phyloP scores from a whole-genome alignment of 495 filamentous ascomycete species.

The Penicillium salamii region DNA sequence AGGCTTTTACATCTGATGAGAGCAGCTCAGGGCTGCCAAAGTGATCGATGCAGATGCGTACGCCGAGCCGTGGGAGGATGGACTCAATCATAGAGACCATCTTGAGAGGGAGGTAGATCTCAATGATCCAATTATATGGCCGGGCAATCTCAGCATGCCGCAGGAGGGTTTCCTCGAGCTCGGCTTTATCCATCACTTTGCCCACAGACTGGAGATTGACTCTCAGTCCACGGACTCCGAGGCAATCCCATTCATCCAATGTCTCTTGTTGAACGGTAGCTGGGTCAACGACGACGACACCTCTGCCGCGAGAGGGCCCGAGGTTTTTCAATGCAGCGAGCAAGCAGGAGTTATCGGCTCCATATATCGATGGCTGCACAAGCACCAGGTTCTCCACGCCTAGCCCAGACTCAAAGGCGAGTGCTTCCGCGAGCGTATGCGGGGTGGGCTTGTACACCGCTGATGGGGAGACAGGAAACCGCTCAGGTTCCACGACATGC shows the following conservation, averaged over 20 bases:
- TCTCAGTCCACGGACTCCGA: constrained; percentile 51
- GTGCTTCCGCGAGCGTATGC: constrained; percentile 38
- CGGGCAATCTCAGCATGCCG: constrained; percentile 45
- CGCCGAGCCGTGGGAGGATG: constrained; percentile 39
- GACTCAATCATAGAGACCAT: constrained; percentile 39
- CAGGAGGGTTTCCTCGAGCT: constrained; percentile 34
- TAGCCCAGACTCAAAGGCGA: constrained; percentile 37
- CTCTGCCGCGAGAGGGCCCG: constrained; percentile 44
- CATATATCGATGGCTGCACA: constrained; percentile 53
- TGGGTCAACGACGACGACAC: constrained; percentile 50
- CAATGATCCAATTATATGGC: constrained; percentile 45
- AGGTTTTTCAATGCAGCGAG: constrained; percentile 40
- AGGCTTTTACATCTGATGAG: constrained; percentile 1
- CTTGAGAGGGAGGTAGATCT: constrained; percentile 45
- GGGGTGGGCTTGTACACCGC: constrained; percentile 39
- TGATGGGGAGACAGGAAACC: constrained; percentile 32
- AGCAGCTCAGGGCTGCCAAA: constrained; percentile 43
- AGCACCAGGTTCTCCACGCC: constrained; percentile 45
- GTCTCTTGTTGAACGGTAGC: constrained; percentile 26
- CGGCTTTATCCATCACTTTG: constrained; percentile 28
- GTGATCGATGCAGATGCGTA: constrained; percentile 51
- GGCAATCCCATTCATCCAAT: constrained; percentile 42
- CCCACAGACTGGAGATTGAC: constrained; percentile 50
- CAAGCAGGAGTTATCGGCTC: constrained; percentile 51
- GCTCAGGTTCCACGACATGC: constrained; percentile 48